Evolutionary conservation across 345 rosid genomes (phyloP), one percentile per base, ranked within the genome.

Genomic region (Linum tenue): DNA sequence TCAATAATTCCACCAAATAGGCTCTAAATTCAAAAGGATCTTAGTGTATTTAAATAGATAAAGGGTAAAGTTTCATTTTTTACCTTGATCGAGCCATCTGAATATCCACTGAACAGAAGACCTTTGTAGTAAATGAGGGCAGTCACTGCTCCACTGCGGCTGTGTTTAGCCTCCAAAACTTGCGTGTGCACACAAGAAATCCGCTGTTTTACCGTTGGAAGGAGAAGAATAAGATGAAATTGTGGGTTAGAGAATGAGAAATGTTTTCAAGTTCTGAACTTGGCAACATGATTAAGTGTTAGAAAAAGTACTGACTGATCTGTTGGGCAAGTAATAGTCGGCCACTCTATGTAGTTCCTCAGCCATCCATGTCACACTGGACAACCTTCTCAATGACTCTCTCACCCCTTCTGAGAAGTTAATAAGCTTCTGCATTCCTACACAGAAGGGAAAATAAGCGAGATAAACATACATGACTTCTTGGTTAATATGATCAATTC

Each of bases 141-240:
- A 69, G 86, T 85, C 63, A 92, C 96, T 22, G 95, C 85, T 77
- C 91, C 98, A 67, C 87, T 82, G 42, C 66, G 50, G 71, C 69
- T 72, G 60, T 82, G 80, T 51, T 80, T 79, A 55, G 79, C 80
- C 81, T 92, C 98, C 70, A 87, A 62, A 74, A 81, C 80, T 89
- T 89, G 97, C 51, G 95, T 87, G 75, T 92, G 96, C 51, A 92
- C 95, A 58, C 98, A 87, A 56, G 96, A 92, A 59, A 89, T 89
- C 57, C 96, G 87, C 86, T 92, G 96, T 65, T 77, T 74, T 79
- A 73, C 5, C 70, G 65, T 56, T 69, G 35, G 60, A 35, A 62
- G 66, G 16, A 38, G 9, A 12, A 22, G 17, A 16, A 43, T 4
- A 51, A 39, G 5, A 37, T 4, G 6, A 53, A 68, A 7, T n/a